phyloP scores from a whole-genome alignment of 2,329 filamentous ascomycete genomes.

The Teratosphaeriaceae sp. region DNA sequence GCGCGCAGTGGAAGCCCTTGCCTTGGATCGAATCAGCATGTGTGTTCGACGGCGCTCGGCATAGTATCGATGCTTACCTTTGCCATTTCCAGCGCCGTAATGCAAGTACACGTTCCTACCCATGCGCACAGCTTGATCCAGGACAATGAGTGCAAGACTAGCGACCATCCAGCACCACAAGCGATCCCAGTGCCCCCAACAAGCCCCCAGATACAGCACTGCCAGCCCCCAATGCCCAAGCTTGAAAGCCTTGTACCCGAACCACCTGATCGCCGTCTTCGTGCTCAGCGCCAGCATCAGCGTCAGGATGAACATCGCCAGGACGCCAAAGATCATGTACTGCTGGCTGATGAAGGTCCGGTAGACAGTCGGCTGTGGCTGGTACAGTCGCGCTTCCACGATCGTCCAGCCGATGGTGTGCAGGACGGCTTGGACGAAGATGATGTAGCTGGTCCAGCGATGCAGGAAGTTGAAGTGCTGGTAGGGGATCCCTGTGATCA shows the following conservation, averaged over 20 bases:
- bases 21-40: neutral
- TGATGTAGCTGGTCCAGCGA: conserved; percentile 68
- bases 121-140: conserved; percentile 54
- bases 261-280: conserved; percentile 53
- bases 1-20: conserved; percentile 45
- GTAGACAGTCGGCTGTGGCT: conserved; percentile 60
- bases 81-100: neutral
- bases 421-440: conserved; percentile 59
- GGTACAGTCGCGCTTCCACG: conserved; percentile 59
- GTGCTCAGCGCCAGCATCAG: conserved; percentile 56
- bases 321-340: conserved; percentile 68
- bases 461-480: conserved; percentile 74
- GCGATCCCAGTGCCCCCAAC: conserved; percentile 67
- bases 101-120: conserved; percentile 6
- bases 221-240: conserved; percentile 66
- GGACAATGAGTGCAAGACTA: conserved; percentile 55
- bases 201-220: conserved; percentile 66
- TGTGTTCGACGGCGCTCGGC: no score
- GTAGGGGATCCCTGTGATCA: conserved; percentile 64
- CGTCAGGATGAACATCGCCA: conserved; percentile 59
- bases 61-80: conserved; percentile 30
- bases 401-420: conserved; percentile 68
- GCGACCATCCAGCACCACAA: conserved; percentile 64
- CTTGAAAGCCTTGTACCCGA: conserved; percentile 72
- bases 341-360: conserved; percentile 52